These are phyloP conservation scores for Rhynchosporium agropyri DNA, from an alignment of 2,329 filamentous ascomycete species.

Conservation along the genomic window DNA sequence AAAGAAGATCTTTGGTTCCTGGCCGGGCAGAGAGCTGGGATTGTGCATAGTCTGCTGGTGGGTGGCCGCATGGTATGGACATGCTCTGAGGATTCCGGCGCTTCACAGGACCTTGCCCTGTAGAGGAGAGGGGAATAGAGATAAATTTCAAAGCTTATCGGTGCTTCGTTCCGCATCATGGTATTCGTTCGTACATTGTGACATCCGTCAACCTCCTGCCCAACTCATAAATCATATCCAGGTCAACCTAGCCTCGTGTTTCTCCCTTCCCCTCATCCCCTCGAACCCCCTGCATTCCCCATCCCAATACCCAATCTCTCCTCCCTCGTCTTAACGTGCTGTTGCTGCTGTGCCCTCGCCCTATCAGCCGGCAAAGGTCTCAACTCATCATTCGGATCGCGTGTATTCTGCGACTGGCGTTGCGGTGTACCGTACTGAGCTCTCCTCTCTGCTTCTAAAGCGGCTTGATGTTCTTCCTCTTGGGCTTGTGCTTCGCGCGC, in stretches of 20 bases:
- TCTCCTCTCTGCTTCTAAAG: constrained; percentile 33
- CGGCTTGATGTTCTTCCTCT: constrained; percentile 31
- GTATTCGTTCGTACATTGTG: neutral
- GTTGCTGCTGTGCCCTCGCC: constrained; percentile 33
- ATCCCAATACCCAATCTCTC: constrained; percentile 43
- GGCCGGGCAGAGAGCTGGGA: neutral
- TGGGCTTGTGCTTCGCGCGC: constrained; percentile 41
- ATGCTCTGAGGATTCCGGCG: neutral
- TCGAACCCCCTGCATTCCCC: constrained; percentile 32
- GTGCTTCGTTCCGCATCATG: neutral
- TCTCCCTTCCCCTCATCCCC: constrained; percentile 19
- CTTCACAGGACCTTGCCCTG: constrained; percentile 6
- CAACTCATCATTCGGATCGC: constrained; percentile 34
- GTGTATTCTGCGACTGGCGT: constrained; percentile 25
- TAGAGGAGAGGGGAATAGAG: neutral
- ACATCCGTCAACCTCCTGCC: neutral
- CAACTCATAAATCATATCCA: neutral
- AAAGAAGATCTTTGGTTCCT: neutral
- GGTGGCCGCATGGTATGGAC: neutral
- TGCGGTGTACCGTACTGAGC: constrained; percentile 33
- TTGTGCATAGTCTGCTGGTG: neutral
- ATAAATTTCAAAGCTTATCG: neutral
- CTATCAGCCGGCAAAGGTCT: constrained; percentile 27
- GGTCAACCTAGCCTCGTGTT: neutral
- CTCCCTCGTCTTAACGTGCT: constrained; percentile 42